phyloP scores from a whole-genome alignment of 2,329 filamentous ascomycete species.

The Aspergillus sp. region DNA sequence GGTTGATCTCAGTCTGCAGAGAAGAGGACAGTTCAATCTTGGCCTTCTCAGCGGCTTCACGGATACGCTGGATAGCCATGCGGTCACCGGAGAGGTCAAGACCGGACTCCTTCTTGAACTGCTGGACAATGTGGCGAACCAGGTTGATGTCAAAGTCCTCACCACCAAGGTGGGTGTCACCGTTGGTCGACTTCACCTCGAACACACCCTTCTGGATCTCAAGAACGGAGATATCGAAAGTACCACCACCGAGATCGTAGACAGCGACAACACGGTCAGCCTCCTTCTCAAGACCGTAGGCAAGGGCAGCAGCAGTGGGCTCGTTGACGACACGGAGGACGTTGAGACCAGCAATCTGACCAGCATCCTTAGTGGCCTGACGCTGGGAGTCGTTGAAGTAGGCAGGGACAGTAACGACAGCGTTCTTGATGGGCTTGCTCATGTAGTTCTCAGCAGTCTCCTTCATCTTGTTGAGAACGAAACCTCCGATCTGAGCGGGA shows the following conservation, averaged over 20 bases:
- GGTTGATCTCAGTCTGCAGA: slow-evolving; percentile 94
- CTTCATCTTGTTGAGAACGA: slow-evolving; percentile 98
- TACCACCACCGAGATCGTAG: slow-evolving; percentile 97
- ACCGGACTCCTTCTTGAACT: slow-evolving; percentile 95
- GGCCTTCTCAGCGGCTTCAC: slow-evolving; percentile 97
- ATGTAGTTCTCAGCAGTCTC: slow-evolving; percentile 95
- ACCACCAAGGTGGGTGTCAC: slow-evolving; percentile 97
- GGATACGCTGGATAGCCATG: slow-evolving; percentile 99
- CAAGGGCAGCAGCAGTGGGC: slow-evolving; percentile 91
- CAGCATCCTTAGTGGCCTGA: slow-evolving; percentile 97
- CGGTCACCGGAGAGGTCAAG: slow-evolving; percentile 89
- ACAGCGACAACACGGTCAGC: slow-evolving; percentile 86
- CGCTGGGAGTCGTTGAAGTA: slow-evolving; percentile 99
- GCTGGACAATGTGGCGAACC: slow-evolving; percentile 86
- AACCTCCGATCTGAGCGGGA: slow-evolving; percentile 96
- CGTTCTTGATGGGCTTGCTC: slow-evolving; percentile 88
- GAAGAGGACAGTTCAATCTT: slow-evolving; percentile 98
- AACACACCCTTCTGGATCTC: slow-evolving; percentile 98
- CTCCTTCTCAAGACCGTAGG: slow-evolving; percentile 95
- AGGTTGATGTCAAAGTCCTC: slow-evolving; percentile 97
- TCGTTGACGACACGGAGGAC: slow-evolving; percentile 98
- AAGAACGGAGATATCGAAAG: slow-evolving; percentile 97
- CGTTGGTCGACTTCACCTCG: slow-evolving; percentile 98
- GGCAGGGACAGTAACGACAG: slow-evolving; percentile 92
- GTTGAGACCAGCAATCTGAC: slow-evolving; percentile 93